Evolutionary conservation across 2,329 filamentous ascomycete genomes (phyloP), one percentile per base, ranked within the genome.

Genomic region (Monosporascus sp.): DNA sequence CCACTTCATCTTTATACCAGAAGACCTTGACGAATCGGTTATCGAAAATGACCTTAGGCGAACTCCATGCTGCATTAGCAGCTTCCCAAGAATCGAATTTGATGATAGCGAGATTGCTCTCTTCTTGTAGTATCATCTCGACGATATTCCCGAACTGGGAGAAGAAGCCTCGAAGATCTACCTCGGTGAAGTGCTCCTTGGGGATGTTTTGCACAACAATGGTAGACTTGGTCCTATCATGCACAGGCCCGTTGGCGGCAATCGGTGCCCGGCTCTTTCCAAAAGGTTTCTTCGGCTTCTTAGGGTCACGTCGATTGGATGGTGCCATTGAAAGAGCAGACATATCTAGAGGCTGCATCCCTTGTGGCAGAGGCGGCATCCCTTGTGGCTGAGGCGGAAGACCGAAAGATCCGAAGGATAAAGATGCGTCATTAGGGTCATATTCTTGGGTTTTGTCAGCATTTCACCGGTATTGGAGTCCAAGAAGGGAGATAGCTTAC

Each of bases 1-100:
- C 54, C 3, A 62, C 63, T 42, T 79, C 76, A 6, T 80, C 78
- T 60, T 83, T 86, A 64, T 83, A 79, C 89, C 89, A 93, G 62
- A 86, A 91, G 0, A 93, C 86, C 62, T 90, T 92, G 48, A 94
- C 89, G 61, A 94, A 94, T 11, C 89, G 79, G 60, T 93, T 94
- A 62, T 92, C 87, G 64, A 93, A 94, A 45, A 94, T 85, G 47
- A 85, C 85, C 64, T 90, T 90, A 0, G 89, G 89, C 8, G 86
- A 91, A 47, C 80, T 79, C 66, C 89, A 90, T 2, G 89, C 89
- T 17, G 81, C 79, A 54, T 84, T 81, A 15, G 89, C 89, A 15
- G 82, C 72, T 6, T 77, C 77, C 78, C 85, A 88, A 42, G 76
- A 77, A 49, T 83, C 79, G 61, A 79, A 94, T 59, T 84, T 87